phyloP scores from a whole-genome alignment of 2,329 filamentous ascomycete genomes.

The Colletotrichum somersetense region DNA sequence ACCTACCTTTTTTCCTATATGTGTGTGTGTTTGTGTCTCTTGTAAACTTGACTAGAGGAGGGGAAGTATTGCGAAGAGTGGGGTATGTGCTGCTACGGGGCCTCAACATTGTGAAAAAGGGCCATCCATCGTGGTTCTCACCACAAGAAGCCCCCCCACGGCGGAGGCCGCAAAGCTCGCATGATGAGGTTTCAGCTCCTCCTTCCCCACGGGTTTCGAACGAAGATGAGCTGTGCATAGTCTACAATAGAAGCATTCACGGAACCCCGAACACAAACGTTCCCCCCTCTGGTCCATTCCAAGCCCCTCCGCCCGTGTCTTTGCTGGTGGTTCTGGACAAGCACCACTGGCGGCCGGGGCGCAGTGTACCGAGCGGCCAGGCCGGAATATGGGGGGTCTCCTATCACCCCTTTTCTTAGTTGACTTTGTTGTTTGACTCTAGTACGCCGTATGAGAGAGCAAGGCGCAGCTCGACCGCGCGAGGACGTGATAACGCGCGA shows the following conservation, averaged over 20 bases:
- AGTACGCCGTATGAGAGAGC: neutral
- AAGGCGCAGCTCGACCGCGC: neutral
- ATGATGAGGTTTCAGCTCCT: neutral
- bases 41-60: constrained; percentile 32
- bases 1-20: constrained; percentile 31
- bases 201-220: constrained; percentile 8
- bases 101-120: neutral
- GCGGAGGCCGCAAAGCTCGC: constrained; percentile 10
- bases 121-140: neutral
- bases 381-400: neutral
- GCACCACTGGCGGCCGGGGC: neutral
- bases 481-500: neutral
- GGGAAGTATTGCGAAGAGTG: constrained; percentile 8
- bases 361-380: too few species aligned
- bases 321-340: neutral
- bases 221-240: constrained; percentile 31
- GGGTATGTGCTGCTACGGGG: constrained; percentile 10
- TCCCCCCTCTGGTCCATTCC: neutral
- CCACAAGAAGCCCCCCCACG: neutral
- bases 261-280: constrained; percentile 1
- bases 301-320: neutral
- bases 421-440: neutral
- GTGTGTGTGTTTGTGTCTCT: constrained; percentile 20
- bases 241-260: constrained; percentile 41
- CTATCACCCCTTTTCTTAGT: neutral